A percentile compares a stretch with the other conserved stretches of the same genome.
Evolutionary conservation across 169 alveolate genomes (phyloP).

Genomic region (Plasmodium billcollinsi): DNA sequence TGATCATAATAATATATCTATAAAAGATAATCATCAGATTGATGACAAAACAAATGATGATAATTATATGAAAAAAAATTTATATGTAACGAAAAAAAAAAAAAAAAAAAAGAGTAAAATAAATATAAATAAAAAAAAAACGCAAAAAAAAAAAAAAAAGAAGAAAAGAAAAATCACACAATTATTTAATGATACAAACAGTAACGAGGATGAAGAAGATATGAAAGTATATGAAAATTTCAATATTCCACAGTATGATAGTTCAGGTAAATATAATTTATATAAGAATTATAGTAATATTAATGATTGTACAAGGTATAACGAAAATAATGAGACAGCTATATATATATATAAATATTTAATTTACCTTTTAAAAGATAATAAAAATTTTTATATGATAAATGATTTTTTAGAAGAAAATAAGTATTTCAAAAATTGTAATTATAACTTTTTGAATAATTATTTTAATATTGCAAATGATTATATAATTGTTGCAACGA

Average conservation of each 20-base stretch:
- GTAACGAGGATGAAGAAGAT: constrained; percentile 7
- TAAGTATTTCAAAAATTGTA: constrained; percentile 5
- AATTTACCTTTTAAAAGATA: constrained; percentile 14
- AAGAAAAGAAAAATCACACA: no score
- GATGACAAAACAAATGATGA: constrained; percentile 1
- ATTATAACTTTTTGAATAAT: constrained; percentile 29
- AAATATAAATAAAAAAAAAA: not conserved
- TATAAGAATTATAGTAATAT: not conserved
- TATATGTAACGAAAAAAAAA: not conserved
- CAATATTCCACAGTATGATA: not conserved
- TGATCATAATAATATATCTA: not conserved
- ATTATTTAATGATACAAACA: not conserved
- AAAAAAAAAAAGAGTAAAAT: not conserved
- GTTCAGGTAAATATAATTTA: not conserved
- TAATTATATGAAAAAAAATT: not conserved
- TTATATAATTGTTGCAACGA: constrained; percentile 8
- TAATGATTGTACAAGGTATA: not conserved
- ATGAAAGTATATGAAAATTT: not conserved
- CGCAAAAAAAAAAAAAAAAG: not conserved
- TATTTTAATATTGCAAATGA: constrained; percentile 2
- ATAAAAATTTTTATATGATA: constrained; percentile 53
- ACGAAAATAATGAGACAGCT: constrained; percentile 18
- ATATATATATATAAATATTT: constrained; percentile 8
- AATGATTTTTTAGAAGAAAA: constrained; percentile 14
- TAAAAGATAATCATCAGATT: not conserved